Percentiles rank a stretch among this genome's conserved stretches.
Conservation (phyloP, 2,329 filamentous ascomycete species). For the Gaeumannomyces sp. region DNA sequence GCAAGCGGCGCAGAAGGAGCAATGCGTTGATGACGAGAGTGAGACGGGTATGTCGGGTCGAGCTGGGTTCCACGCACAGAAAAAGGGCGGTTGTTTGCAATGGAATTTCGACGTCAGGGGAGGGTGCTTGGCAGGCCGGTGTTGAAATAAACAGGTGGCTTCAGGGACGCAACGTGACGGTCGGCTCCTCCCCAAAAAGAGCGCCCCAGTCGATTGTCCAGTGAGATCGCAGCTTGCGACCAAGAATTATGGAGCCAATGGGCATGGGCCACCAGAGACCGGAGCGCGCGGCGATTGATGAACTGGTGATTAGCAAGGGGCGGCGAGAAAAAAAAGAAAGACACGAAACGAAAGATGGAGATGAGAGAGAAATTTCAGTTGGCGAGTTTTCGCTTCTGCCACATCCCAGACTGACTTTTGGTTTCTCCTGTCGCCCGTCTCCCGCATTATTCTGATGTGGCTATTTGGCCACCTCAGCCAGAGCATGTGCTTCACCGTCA, state of each 20-base stretch:
- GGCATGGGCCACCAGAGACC: neutral
- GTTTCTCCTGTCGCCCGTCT: neutral
- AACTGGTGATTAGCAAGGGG: neutral
- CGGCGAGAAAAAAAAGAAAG: neutral
- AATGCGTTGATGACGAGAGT: slow-evolving; percentile 1
- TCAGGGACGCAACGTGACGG: neutral
- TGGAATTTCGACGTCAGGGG: slow-evolving; percentile 3
- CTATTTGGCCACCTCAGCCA: neutral
- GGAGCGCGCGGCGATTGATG: neutral
- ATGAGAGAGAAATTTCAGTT: neutral
- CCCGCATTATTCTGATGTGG: too few relatives aligned
- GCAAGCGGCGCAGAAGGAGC: neutral
- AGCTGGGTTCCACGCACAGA: neutral
- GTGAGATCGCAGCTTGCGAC: neutral
- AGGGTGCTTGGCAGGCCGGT: slow-evolving; percentile 1
- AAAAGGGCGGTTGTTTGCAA: neutral
- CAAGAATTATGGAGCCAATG: neutral
- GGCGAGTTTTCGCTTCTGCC: neutral
- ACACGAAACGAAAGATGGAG: neutral
- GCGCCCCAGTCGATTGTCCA: neutral
- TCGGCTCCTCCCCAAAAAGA: neutral
- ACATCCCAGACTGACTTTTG: neutral
- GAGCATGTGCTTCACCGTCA: neutral
- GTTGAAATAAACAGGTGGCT: slow-evolving; percentile 10
- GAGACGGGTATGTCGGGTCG: neutral